A percentile compares a stretch with the other conserved stretches of the same genome.
These are phyloP conservation scores for Aphanoascus verrucosus DNA, from an alignment of 2,329 filamentous ascomycete genomes.

Conservation along the genomic window DNA sequence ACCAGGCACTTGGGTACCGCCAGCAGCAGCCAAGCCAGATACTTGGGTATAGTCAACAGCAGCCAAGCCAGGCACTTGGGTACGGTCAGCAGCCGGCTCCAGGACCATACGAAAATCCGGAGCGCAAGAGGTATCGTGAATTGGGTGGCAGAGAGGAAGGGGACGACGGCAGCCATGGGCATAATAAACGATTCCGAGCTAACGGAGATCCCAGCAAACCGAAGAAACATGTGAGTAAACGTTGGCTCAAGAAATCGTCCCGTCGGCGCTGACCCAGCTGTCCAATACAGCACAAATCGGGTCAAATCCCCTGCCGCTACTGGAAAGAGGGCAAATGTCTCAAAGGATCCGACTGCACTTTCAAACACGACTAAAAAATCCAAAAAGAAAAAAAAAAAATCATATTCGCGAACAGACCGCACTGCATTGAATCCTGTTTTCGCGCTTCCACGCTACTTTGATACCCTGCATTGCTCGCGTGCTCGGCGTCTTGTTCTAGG, in stretches of 20 bases:
- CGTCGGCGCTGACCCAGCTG: neutral
- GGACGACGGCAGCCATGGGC: slow-evolving; percentile 20
- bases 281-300: slow-evolving; percentile 31
- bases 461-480: slow-evolving; percentile 5
- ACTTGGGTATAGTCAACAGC: slow-evolving; percentile 15
- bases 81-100: slow-evolving; percentile 15
- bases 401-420: neutral
- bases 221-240: slow-evolving; percentile 29
- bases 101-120: slow-evolving; percentile 30
- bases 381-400: slow-evolving; percentile 13
- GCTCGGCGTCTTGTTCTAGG: slow-evolving; percentile 1
- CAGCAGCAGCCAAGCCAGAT: slow-evolving; percentile 13
- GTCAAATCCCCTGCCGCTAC: slow-evolving; percentile 42
- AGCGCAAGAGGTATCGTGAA: slow-evolving; percentile 33
- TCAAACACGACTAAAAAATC: slow-evolving; percentile 41
- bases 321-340: slow-evolving; percentile 45
- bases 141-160: slow-evolving; percentile 24
- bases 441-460: neutral
- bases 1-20: too few species aligned
- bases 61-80: slow-evolving; percentile 3
- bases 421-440: neutral
- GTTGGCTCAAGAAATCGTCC: neutral
- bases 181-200: slow-evolving; percentile 28
- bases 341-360: slow-evolving; percentile 45
- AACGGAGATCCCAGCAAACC: slow-evolving; percentile 22